Conservation (phyloP, 1,284 basidiomycete genomes). For the Trametes pubescens region DNA sequence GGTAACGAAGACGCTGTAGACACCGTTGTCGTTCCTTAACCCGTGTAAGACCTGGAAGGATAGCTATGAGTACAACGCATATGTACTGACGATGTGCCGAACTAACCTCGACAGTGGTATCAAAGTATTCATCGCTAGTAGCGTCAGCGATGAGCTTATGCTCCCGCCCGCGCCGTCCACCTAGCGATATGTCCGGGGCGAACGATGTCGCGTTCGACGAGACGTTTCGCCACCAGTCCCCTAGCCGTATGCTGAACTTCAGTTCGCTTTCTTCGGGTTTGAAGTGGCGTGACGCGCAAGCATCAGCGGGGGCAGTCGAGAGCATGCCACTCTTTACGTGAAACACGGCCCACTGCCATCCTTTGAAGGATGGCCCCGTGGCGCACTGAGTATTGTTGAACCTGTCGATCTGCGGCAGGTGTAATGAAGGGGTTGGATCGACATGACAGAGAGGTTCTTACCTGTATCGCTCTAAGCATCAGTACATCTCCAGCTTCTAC, state of each 20-base stretch:
- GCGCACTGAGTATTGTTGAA: slow-evolving; percentile 45
- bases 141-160: slow-evolving; percentile 60
- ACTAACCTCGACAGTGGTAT: slow-evolving; percentile 73
- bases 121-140: slow-evolving; percentile 58
- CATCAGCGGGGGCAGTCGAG: slow-evolving; percentile 12
- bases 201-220: slow-evolving; percentile 15
- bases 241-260: slow-evolving; percentile 47
- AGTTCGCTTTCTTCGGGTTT: slow-evolving; percentile 41
- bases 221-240: slow-evolving; percentile 56
- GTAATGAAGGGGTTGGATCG: neutral
- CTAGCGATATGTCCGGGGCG: neutral
- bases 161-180: slow-evolving; percentile 7
- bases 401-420: slow-evolving; percentile 36
- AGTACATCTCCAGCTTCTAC: slow-evolving; percentile 54
- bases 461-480: slow-evolving; percentile 44
- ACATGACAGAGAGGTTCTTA: slow-evolving; percentile 5
- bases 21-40: slow-evolving; percentile 45
- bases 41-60: slow-evolving; percentile 56
- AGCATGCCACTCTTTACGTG: slow-evolving; percentile 33
- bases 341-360: slow-evolving; percentile 43
- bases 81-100: neutral
- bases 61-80: neutral
- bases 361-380: slow-evolving; percentile 38
- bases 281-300: slow-evolving; percentile 23
- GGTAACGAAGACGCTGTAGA: slow-evolving; percentile 68